phyloP scores from a whole-genome alignment of 192 early-diverging fungal genomes.

The Coemansia sp. region DNA sequence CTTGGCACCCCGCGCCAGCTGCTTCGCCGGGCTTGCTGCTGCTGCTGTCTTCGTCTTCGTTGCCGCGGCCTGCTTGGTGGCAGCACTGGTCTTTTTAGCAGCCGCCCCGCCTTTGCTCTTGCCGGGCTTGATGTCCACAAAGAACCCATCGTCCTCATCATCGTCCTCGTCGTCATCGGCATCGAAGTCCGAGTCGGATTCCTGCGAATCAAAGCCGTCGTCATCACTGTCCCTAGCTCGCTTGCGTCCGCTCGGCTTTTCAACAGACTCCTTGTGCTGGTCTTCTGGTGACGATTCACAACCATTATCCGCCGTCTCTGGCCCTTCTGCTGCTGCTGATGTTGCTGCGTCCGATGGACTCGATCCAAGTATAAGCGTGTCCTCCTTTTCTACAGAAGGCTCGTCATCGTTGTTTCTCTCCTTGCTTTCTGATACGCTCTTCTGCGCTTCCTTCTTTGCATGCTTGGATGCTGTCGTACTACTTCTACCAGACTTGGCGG shows the following conservation, averaged over 20 bases:
- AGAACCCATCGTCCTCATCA: neutral
- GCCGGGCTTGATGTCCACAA: constrained; percentile 8
- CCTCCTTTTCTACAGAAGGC: neutral
- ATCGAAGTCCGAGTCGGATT: constrained; percentile 16
- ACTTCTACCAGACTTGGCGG: neutral
- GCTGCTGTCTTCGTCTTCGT: neutral
- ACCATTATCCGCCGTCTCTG: neutral
- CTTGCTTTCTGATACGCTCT: neutral
- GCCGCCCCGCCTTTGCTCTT: constrained; percentile 4
- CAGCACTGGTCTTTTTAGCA: neutral
- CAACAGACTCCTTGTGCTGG: neutral
- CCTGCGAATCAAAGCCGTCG: constrained; percentile 6
- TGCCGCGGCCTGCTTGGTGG: neutral
- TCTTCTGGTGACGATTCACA: neutral
- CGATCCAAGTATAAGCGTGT: constrained; percentile 8
- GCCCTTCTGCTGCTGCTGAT: neutral
- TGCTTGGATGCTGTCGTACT: neutral
- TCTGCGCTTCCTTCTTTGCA: neutral
- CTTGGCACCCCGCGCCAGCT: neutral
- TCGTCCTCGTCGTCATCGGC: constrained; percentile 2
- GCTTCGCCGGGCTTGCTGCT: neutral
- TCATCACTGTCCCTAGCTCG: constrained; percentile 4
- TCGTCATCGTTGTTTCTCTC: neutral
- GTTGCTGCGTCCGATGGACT: neutral
- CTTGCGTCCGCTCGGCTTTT: neutral